These are phyloP conservation scores for Aspergillus homomorphus DNA, from an alignment of 495 filamentous ascomycete species.

Conservation along the genomic window DNA sequence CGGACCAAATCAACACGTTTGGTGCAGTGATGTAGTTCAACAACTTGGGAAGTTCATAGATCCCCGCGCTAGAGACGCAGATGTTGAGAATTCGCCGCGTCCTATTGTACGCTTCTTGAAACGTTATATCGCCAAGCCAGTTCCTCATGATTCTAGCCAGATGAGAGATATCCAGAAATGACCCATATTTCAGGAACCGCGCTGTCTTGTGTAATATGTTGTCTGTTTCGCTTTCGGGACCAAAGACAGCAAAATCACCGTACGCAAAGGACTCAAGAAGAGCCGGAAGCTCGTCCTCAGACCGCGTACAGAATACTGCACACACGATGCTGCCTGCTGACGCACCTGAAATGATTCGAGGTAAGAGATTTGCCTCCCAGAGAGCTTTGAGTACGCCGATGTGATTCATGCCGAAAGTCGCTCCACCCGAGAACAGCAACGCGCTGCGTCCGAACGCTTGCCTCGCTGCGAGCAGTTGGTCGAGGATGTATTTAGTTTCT, in stretches of 20 bases:
- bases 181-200: conserved; percentile 75
- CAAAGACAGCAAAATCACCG: conserved; percentile 83
- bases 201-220: conserved; percentile 65
- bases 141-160: conserved; percentile 75
- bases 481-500: conserved; percentile 64
- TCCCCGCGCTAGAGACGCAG: conserved; percentile 78
- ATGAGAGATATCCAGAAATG: conserved; percentile 78
- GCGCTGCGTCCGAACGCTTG: conserved; percentile 90
- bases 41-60: conserved; percentile 81
- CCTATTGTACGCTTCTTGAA: conserved; percentile 92
- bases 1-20: conserved; percentile 95
- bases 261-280: conserved; percentile 71
- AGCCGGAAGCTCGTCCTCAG: conserved; percentile 77
- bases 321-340: conserved; percentile 94
- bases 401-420: conserved; percentile 94
- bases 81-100: conserved; percentile 90
- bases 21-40: conserved; percentile 92
- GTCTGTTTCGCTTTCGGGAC: conserved; percentile 66
- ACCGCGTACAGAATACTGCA: conserved; percentile 77
- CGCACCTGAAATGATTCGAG: conserved; percentile 88
- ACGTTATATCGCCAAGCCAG: conserved; percentile 83
- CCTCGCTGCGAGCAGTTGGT: conserved; percentile 70
- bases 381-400: conserved; percentile 90
- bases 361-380: conserved; percentile 70
- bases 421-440: conserved; percentile 82